Evolutionary conservation across 108 stramenopile species (phyloP).

Genomic region (Skeletonema tropicum): DNA sequence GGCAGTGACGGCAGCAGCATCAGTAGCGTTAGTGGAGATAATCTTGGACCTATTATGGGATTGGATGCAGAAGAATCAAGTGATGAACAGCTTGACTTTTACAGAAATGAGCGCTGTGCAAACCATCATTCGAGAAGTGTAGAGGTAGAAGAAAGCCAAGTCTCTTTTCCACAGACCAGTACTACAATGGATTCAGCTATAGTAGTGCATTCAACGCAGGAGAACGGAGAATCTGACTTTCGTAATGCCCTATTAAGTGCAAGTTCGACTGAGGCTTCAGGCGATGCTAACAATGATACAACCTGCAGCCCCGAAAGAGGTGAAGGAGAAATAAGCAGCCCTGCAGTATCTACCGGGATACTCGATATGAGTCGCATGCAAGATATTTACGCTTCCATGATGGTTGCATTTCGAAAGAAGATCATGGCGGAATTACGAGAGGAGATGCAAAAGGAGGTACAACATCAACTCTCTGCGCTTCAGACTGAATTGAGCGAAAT

Average conservation of each 20-base stretch:
- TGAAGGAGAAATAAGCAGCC: conserved; percentile 16
- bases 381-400: conserved; percentile 20
- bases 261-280: not conserved
- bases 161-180: not conserved
- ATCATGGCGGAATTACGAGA: conserved; percentile 17
- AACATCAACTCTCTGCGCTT: conserved; percentile 19
- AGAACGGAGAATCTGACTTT: no score
- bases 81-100: not conserved
- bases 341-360: conserved; percentile 14
- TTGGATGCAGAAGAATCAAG: not conserved
- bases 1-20: not conserved
- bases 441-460: conserved; percentile 15
- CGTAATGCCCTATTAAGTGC: not conserved
- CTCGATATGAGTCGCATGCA: conserved; percentile 23
- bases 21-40: not conserved
- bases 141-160: not conserved
- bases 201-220: not conserved
- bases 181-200: not conserved
- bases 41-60: not conserved
- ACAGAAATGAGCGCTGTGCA: not conserved
- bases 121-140: not conserved
- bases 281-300: not conserved
- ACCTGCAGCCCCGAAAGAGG: conserved; percentile 16
- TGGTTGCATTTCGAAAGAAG: conserved; percentile 20
- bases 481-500: conserved; percentile 20